Evolutionary conservation across 306 rosid genomes (phyloP), one percentile per base, ranked within the genome.

Genomic region (Lagenaria siceraria): DNA sequence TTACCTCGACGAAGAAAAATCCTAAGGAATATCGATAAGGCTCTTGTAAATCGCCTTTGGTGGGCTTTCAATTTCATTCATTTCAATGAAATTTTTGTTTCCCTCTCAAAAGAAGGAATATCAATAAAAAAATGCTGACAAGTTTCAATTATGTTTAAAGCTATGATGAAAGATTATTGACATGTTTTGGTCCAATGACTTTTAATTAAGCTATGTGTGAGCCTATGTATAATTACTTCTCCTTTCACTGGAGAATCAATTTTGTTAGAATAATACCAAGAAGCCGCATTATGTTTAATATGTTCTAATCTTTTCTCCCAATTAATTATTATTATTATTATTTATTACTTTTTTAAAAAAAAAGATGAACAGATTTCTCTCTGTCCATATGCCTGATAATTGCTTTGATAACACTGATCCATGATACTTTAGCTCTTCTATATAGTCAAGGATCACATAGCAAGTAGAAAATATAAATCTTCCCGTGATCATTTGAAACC

Each of bases 201-300:
- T 36, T 78, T 38, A 3, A 1, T 7, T 0, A 29, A 84, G 83
- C 75, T 81, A 83, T 80, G 83, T 96, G 96, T 89, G 98, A 91
- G 89, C 97, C 81, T n/a, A 15, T 59, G n/a, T 21, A 9, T 4
- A 46, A 24, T 72, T 87, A 87, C 91, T 91, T 91, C 97, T 93
- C 98, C 98, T 93, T 93, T 96, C 96, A 60, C 98, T 93, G 98
- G 91, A 56, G 19, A 25, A 24, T 59, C 18, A 7, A 62, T 29
- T 62, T 14, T 15, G 40, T 62, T 14, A 29, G 19, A 31, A 15
- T 14, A 61, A 13, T 62, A 29, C 69, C 21, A 31, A 62, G 69
- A 62, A 62, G 42, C 22, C 2, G 1, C 19, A 61, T 61, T 6
- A 15, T 61, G 19, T 61, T 27, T 14, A 61, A 27, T 6, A 29